These are phyloP conservation scores for Juncus effusus DNA, from an alignment of 176 grass and related monocot genomes.

Conservation along the genomic window DNA sequence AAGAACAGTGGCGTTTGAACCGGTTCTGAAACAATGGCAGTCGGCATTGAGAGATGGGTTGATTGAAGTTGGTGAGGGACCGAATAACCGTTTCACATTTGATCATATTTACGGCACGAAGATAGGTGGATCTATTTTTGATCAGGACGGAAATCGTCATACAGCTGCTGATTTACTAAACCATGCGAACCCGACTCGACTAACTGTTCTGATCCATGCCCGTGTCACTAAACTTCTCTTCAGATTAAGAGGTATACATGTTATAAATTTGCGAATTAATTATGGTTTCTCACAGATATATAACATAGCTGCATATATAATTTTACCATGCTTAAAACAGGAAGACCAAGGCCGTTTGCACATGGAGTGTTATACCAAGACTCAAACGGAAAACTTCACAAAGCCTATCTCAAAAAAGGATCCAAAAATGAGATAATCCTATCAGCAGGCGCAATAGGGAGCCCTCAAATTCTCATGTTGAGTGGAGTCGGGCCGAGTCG, in stretches of 20 bases:
- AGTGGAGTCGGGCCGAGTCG: conserved; percentile 66
- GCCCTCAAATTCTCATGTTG: conserved; percentile 82
- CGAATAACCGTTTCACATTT: conserved; percentile 58
- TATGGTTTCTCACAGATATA: neutral
- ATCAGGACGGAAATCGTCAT: conserved; percentile 47
- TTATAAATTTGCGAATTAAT: neutral
- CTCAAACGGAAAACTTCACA: conserved; percentile 32
- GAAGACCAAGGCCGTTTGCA: conserved; percentile 46
- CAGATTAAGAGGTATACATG: conserved; percentile 33
- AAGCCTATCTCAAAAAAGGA: conserved; percentile 45
- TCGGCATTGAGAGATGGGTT: conserved; percentile 49
- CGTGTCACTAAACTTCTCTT: conserved; percentile 55
- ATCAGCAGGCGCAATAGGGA: conserved; percentile 68
- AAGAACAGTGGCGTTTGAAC: conserved; percentile 52
- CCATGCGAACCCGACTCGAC: conserved; percentile 35
- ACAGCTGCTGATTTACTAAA: conserved; percentile 63
- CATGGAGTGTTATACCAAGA: conserved; percentile 62
- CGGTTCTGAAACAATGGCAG: conserved; percentile 47
- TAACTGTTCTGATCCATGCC: conserved; percentile 58
- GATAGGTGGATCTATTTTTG: conserved; percentile 58
- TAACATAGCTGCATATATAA: neutral
- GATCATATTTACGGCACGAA: conserved; percentile 62
- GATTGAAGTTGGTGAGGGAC: conserved; percentile 47
- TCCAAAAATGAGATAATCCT: conserved; percentile 58
- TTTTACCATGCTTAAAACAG: conserved; percentile 7